Evolutionary conservation across 495 filamentous ascomycete genomes (phyloP), one percentile per base, ranked within the genome.

Genomic region (Daldinia grandis): DNA sequence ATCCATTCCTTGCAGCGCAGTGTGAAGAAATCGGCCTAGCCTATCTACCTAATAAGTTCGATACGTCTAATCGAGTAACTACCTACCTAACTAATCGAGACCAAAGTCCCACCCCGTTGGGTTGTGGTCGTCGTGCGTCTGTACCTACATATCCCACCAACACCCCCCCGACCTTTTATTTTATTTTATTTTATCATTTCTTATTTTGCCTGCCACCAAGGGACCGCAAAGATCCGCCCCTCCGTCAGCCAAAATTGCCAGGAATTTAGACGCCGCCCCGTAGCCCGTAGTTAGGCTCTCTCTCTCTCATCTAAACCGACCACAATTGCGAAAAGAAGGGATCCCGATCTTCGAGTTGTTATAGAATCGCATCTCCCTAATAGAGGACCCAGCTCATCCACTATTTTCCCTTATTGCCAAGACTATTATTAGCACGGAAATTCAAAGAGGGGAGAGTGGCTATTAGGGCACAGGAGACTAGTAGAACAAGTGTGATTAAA

Each of bases 111-210:
- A 64, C 65, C 58, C 55, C 17, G 30, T 57, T 66, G 71, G 61
- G 53, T 69, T 66, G 66, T 62, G 66, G 70, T 53, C 60, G 21
- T 66, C 62, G 66, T 69, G 71, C 71, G 66, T 69, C 71, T 47
- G 71, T 73, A 73, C 71, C 71, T 72, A 68, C 70, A 73, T 69
- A 73, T 73, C 70, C 70, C 64, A 58, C 65, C 64, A 56, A 17
- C 55, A 62, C 62, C 66, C 51, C 51, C 54, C 65, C 70, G 59
- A 72, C 56, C 59, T 64, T 49, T 67, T n/a, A n/a, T n/a, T n/a
- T n/a, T n/a, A n/a, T n/a, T n/a, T n/a, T n/a, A n/a, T 66, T 64
- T 59, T 65, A 21, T 44, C 40, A 28, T 30, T 64, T 61, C n/a
- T 30, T 31, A 10, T 35, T 30, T 49, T 64, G 37, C 64, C 59